Conservation (phyloP, 352 stramenopile genomes). For the Sclerospora graminicola region DNA sequence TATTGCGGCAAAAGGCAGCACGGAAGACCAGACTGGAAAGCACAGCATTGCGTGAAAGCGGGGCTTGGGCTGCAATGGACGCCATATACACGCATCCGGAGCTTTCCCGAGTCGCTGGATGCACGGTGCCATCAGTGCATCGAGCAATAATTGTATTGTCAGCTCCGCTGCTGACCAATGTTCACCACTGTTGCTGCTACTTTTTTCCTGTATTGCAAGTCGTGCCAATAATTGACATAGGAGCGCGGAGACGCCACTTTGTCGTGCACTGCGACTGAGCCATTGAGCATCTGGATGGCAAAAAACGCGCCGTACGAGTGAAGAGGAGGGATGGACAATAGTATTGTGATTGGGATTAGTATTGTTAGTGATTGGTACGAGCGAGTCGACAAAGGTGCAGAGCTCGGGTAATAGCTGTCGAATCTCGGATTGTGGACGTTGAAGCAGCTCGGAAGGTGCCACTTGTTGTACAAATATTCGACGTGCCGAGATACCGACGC, state of each 20-base stretch:
- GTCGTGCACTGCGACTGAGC: slow-evolving; percentile 40
- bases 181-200: not conserved
- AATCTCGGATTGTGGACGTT: slow-evolving; percentile 17
- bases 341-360: not conserved
- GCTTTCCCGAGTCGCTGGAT: slow-evolving; percentile 9
- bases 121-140: slow-evolving; percentile 36
- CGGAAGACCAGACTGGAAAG: slow-evolving; percentile 38
- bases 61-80: slow-evolving; percentile 25
- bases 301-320: slow-evolving; percentile 24
- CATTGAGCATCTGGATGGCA: slow-evolving; percentile 33
- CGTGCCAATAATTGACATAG: slow-evolving; percentile 43
- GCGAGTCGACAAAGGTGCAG: slow-evolving; percentile 23
- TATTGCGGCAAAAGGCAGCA: slow-evolving; percentile 41
- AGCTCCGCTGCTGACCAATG: slow-evolving; percentile 8
- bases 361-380: slow-evolving; percentile 19
- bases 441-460: slow-evolving; percentile 13
- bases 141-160: slow-evolving; percentile 31
- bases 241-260: slow-evolving; percentile 41
- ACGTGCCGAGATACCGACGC: slow-evolving; percentile 32
- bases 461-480: slow-evolving; percentile 37
- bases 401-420: slow-evolving; percentile 33
- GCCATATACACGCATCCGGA: slow-evolving; percentile 37
- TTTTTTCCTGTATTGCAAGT: slow-evolving; percentile 7
- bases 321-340: not conserved
- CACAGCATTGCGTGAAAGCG: slow-evolving; percentile 56